Evolutionary conservation across 2,329 filamentous ascomycete genomes (phyloP).

Genomic region (Colletotrichum sp.): DNA sequence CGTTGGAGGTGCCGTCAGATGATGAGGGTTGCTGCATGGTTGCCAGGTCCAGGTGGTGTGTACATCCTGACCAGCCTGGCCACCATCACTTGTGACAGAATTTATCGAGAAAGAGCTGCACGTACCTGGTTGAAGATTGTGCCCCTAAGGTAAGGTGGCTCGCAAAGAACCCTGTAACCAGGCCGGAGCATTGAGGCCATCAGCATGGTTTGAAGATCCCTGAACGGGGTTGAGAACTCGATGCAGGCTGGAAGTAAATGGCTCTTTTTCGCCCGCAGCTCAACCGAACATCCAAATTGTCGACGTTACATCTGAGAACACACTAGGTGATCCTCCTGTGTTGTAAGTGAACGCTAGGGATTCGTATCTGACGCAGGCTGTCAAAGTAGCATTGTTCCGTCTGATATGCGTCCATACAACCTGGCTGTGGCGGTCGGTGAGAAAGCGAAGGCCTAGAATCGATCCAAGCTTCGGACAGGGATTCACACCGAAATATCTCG

Average conservation of each 20-base stretch:
- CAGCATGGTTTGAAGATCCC: not conserved
- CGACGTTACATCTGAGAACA: not conserved
- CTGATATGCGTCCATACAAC: slow-evolving; percentile 1
- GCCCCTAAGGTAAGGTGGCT: slow-evolving; percentile 3
- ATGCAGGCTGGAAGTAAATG: not conserved
- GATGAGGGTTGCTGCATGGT: slow-evolving; percentile 10
- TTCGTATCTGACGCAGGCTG: slow-evolving; percentile 2
- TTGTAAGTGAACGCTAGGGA: not conserved
- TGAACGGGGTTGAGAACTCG: not conserved
- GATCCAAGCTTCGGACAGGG: slow-evolving; percentile 6
- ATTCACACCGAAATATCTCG: slow-evolving; percentile 9
- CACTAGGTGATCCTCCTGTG: not conserved
- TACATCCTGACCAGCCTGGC: slow-evolving; percentile 6
- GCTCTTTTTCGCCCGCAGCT: not conserved
- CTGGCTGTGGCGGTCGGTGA: not conserved
- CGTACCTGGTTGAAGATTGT: slow-evolving; percentile 18
- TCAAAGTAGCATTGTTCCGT: slow-evolving; percentile 5
- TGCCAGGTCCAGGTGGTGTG: slow-evolving; percentile 10
- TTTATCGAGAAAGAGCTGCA: not conserved
- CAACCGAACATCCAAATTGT: not conserved
- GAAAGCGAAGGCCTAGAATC: not conserved
- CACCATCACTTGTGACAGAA: slow-evolving; percentile 15
- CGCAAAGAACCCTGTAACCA: not conserved
- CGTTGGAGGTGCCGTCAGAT: slow-evolving; percentile 7
- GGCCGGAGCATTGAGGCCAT: not conserved